Evolutionary conservation across 345 rosid species (phyloP).

Genomic region (Turnera subulata): DNA sequence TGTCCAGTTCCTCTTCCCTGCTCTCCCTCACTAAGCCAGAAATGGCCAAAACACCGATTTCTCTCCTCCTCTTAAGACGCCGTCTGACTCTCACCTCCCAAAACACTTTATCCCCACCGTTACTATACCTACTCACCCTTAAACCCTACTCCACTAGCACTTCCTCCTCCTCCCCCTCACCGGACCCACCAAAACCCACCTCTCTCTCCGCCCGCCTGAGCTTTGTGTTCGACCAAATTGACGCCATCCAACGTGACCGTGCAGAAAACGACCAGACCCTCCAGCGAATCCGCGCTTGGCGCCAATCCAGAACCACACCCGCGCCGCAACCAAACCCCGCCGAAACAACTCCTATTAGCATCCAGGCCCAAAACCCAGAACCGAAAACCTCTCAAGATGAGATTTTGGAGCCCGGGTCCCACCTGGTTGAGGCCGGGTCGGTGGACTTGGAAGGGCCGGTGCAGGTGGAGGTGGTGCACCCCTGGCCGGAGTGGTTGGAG

Average conservation of each 20-base stretch:
- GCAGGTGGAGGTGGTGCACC: slow-evolving; percentile 70
- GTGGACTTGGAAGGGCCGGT: slow-evolving; percentile 24
- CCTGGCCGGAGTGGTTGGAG: slow-evolving; percentile 99
- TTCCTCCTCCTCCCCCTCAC: slow-evolving; percentile 2
- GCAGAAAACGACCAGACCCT: slow-evolving; percentile 61
- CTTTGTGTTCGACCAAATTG: slow-evolving; percentile 90
- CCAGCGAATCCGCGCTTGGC: slow-evolving; percentile 87
- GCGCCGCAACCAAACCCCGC: slow-evolving; percentile 15
- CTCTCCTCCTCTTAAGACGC: slow-evolving; percentile 53
- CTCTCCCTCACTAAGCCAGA: not conserved
- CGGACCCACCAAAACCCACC: slow-evolving; percentile 45
- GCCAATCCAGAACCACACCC: slow-evolving; percentile 53
- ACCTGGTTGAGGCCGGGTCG: slow-evolving; percentile 1
- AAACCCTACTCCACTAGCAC: slow-evolving; percentile 27
- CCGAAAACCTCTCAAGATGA: not conserved
- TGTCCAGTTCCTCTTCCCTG: not conserved
- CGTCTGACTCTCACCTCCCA: slow-evolving; percentile 21
- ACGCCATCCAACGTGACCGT: slow-evolving; percentile 69
- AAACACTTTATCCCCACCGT: slow-evolving; percentile 15
- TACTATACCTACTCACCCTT: slow-evolving; percentile 20
- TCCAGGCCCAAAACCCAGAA: slow-evolving; percentile 7
- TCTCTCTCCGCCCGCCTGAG: slow-evolving; percentile 88
- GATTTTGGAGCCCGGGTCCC: not conserved
- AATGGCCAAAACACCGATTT: slow-evolving; percentile 41
- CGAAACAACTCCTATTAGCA: not conserved